Evolutionary conservation across 1,284 basidiomycete species (phyloP).

Genomic region (Ustilago xerochloae): DNA sequence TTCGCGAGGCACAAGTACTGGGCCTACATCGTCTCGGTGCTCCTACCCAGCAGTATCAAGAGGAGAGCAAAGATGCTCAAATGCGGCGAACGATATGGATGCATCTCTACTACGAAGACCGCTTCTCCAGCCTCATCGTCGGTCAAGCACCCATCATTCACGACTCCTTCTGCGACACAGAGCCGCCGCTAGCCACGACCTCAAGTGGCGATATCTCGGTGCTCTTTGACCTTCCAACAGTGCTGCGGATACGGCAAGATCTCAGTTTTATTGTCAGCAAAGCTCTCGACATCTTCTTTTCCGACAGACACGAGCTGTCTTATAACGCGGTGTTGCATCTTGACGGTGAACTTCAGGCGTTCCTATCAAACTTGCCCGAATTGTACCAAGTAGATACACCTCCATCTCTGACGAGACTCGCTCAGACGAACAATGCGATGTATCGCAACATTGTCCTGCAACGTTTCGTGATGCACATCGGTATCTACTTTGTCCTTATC

Average conservation of each 20-base stretch:
- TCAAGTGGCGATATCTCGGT: neutral
- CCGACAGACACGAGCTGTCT: conserved; percentile 8
- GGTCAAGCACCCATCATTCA: conserved; percentile 24
- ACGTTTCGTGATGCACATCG: conserved; percentile 18
- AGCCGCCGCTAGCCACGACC: neutral
- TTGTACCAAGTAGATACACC: neutral
- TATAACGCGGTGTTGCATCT: conserved; percentile 6
- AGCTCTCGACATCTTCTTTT: conserved; percentile 14
- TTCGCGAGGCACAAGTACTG: conserved; percentile 17
- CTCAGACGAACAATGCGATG: neutral
- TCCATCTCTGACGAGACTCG: neutral
- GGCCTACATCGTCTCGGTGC: conserved; percentile 25
- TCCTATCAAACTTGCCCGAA: neutral
- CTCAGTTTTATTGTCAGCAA: conserved; percentile 12
- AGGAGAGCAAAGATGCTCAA: conserved; percentile 1
- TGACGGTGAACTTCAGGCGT: conserved; percentile 10
- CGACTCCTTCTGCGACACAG: conserved; percentile 18
- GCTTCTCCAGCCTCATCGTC: conserved; percentile 17
- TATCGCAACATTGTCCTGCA: conserved; percentile 15
- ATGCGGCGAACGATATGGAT: conserved; percentile 16
- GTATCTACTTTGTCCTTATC: conserved; percentile 14
- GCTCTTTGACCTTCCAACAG: neutral
- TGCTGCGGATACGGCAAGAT: conserved; percentile 10
- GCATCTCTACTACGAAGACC: conserved; percentile 21
- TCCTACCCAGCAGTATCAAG: neutral